Evolutionary conservation across 441 rosid genomes (phyloP).

Genomic region (Capsella rubella): DNA sequence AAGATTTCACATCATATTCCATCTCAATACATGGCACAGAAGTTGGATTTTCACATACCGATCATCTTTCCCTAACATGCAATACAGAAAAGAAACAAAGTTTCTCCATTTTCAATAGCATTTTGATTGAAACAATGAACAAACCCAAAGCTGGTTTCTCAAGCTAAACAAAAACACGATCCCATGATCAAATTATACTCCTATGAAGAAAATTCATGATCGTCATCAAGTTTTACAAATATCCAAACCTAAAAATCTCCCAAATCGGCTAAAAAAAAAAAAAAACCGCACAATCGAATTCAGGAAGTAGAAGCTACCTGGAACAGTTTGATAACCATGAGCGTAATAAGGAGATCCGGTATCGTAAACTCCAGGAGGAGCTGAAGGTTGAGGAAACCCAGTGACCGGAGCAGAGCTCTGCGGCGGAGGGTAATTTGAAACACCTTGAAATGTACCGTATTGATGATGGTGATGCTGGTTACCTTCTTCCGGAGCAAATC

Average conservation of each 20-base stretch:
- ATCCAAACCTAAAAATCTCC: neutral
- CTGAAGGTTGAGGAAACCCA: conserved; percentile 85
- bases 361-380: conserved; percentile 68
- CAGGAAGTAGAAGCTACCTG: conserved; percentile 50
- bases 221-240: neutral
- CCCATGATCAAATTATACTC: neutral
- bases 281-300: neutral
- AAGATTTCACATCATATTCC: neutral
- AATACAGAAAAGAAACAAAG: neutral
- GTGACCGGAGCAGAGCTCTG: conserved; percentile 61
- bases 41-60: neutral
- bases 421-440: conserved; percentile 82
- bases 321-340: conserved; percentile 78
- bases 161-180: neutral
- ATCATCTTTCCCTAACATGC: neutral
- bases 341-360: conserved; percentile 59
- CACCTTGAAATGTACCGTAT: conserved; percentile 96
- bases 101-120: neutral
- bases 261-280: neutral
- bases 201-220: neutral
- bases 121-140: neutral
- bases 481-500: conserved; percentile 43
- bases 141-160: conserved; percentile 1
- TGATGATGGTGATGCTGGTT: conserved; percentile 52
- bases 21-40: neutral